phyloP scores from a whole-genome alignment of 1,284 basidiomycete genomes.

The Malassezia brasiliensis region DNA sequence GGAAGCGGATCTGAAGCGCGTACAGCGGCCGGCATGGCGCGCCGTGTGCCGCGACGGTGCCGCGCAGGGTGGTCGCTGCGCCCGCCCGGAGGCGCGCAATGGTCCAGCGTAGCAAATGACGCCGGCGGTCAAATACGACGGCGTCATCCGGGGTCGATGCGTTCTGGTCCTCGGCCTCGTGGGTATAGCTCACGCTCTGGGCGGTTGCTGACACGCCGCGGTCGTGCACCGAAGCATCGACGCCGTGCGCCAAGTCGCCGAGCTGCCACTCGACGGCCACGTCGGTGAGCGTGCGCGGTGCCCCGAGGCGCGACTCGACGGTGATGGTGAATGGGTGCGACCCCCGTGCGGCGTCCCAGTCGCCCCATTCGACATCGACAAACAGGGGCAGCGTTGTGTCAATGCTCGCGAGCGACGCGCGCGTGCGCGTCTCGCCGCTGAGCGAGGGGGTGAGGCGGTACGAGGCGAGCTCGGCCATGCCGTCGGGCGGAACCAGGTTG shows the following conservation, averaged over 20 bases:
- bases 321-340: constrained; percentile 13
- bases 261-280: constrained; percentile 29
- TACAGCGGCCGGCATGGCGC: constrained; percentile 2
- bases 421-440: constrained; percentile 8
- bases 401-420: constrained; percentile 16
- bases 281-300: constrained; percentile 20
- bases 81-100: constrained; percentile 17
- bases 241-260: constrained; percentile 24
- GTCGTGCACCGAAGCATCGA: constrained; percentile 24
- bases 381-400: constrained; percentile 5
- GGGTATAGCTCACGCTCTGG: not conserved
- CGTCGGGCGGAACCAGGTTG: constrained; percentile 38
- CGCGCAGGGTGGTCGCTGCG: constrained; percentile 17
- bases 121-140: constrained; percentile 29
- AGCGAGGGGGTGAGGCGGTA: constrained; percentile 21
- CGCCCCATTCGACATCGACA: not conserved
- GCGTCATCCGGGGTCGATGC: constrained; percentile 17
- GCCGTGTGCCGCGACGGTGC: constrained; percentile 15
- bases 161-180: not conserved
- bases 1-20: constrained; percentile 63
- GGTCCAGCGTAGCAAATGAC: constrained; percentile 26
- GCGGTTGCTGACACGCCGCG: not conserved
- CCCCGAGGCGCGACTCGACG: constrained; percentile 8
- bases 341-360: not conserved
- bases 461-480: constrained; percentile 24